Base-by-base conservation (phyloP, 192 early-diverging fungal species). In the Fimicolochytrium jonesii region DNA sequence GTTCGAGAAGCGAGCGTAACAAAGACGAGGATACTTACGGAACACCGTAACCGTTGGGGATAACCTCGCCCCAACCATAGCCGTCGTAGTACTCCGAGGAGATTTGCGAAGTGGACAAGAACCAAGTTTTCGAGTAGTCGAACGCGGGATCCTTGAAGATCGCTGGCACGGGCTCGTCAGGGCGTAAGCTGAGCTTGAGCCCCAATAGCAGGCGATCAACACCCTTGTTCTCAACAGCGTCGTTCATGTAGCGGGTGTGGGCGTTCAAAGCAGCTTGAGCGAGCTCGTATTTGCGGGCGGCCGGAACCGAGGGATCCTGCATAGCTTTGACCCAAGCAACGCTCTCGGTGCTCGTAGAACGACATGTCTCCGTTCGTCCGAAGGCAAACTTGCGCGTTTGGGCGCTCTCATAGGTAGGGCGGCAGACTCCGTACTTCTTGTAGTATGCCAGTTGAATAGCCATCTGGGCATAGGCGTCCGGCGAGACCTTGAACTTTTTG, bases 371-470 rank as follows among this genome's bases (percentile, higher is more conserved):
- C 25, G 96, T 99, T 64, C 96, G 88, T 23, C 96, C 96, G 46
- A 85, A 92, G 37, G 83, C 85, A 79, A 90, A 99, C 77, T 90
- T 90, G 67, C 91, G 81, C 28, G 91, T 95, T 79, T 90, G 88
- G 34, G 90, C 93, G 61, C 86, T 86, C 74, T 99, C 96, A 73
- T 99, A 99, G 6, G 94, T 97, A 4, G 94, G 84, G 23, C 79
- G 70, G 47, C 70, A 83, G 11, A 69, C 69, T 30, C 91, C 91
- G 63, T 92, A 86, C 72, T 91, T 86, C 72, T 92, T 91, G 74
- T 84, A 94, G 78, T 97, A 95, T 17, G 92, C 96, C 29, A 97
- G 79, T 79, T 99, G 96, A 60, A 97, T 93, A 42, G 89, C 86
- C 93, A 99, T 93, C 57, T 82, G 80, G n/a, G 71, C 77, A 50